Base-by-base conservation (phyloP, 2,329 filamentous ascomycete species). In the Xylaria sp. region DNA sequence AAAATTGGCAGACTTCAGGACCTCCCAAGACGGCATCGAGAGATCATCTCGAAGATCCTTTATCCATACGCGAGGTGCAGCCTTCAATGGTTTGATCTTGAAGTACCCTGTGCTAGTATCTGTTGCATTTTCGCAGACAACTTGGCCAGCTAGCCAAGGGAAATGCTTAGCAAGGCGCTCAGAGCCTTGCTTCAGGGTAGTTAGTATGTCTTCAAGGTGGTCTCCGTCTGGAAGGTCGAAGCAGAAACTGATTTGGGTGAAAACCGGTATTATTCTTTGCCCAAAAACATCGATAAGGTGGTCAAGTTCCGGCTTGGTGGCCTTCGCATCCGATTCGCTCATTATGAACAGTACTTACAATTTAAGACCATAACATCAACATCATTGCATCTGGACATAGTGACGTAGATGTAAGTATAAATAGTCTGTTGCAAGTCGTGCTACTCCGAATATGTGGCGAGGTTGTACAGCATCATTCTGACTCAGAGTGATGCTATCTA, bases 181-280 rank as follows among this genome's bases (percentile, higher is more conserved):
- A 23, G 58, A 34, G 18, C 65, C 60, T 12, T 15, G 41, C 55
- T 81, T 78, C 12, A 86, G 75, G 77, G 84, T 80, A 6, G 70
- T 69, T 39, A 82, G 75, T 4, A 84, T 13, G 58, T 51, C 65
- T 34, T 54, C 34, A 9, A 68, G 41, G 18, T 67, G 71, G 46
- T 70, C 75, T 4, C 48, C 63, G 59, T 79, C 73, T 5, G 69
- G 13, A 23, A 79, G 23, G 13, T 72, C 52, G 69, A 78, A 84
- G 61, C 76, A 77, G 32, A 82, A 74, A 23, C 73, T 76, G 51
- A 84, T 78, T 46, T 78, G 80, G 1, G 81, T 83, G 67, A 82
- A 83, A 6, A 82, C 75, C 9, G 58, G 66, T 9, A 81, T 76
- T 15, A 74, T 61, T 55, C 54, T 63, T 34, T 67, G 64, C 18